Conservation (phyloP, 768 basidiomycete species). For the Neoboletus brunneissimus region DNA sequence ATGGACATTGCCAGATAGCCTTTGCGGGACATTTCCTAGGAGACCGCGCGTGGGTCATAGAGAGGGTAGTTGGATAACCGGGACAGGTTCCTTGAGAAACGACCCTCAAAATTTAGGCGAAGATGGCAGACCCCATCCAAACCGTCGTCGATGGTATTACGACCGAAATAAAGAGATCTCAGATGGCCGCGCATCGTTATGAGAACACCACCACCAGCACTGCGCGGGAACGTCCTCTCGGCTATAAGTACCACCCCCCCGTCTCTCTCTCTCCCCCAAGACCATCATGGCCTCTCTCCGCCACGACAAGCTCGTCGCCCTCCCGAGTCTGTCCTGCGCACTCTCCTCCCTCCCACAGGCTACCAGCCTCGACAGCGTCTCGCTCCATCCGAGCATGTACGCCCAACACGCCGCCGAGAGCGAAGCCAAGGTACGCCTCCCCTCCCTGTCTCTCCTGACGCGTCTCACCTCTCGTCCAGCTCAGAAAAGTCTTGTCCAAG, state of each 20-base stretch:
- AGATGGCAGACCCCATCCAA: background rate
- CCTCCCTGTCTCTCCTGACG: background rate
- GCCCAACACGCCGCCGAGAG: slow-evolving; percentile 66
- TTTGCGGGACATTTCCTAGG: slow-evolving; percentile 24
- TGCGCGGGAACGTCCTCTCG: slow-evolving; percentile 1
- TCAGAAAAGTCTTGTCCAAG: slow-evolving; percentile 64
- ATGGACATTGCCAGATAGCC: slow-evolving; percentile 3
- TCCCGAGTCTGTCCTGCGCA: slow-evolving; percentile 68
- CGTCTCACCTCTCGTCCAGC: slow-evolving; percentile 34
- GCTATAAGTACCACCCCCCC: slow-evolving; percentile 18
- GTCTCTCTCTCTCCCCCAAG: background rate
- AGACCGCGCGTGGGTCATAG: slow-evolving; percentile 28
- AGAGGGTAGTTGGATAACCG: slow-evolving; percentile 5
- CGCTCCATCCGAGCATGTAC: slow-evolving; percentile 69
- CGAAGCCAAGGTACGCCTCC: slow-evolving; percentile 61
- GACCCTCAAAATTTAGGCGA: slow-evolving; percentile 34
- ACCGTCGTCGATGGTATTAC: slow-evolving; percentile 19
- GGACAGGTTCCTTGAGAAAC: slow-evolving; percentile 4
- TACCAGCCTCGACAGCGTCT: slow-evolving; percentile 62
- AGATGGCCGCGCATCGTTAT: slow-evolving; percentile 29
- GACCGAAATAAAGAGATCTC: slow-evolving; percentile 21
- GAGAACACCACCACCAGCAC: slow-evolving; percentile 13
- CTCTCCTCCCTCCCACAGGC: slow-evolving; percentile 71
- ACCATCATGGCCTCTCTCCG: slow-evolving; percentile 33
- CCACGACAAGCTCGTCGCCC: slow-evolving; percentile 60